A percentile compares a stretch with the other conserved stretches of the same genome.
Conservation (phyloP, 2,329 filamentous ascomycete species). For the Aspergillus sojae region DNA sequence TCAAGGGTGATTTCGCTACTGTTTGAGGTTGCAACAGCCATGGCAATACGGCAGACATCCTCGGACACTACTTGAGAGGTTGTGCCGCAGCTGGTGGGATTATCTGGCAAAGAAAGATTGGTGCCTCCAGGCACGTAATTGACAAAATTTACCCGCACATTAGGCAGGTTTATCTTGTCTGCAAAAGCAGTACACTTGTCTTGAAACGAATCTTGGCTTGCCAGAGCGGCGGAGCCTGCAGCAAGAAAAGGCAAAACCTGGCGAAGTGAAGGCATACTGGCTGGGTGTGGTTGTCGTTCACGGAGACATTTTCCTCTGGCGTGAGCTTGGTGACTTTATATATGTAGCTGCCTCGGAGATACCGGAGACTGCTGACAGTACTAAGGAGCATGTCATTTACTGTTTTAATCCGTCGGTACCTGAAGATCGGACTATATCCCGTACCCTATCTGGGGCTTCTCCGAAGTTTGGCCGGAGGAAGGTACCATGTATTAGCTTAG, state of each 20-base stretch:
- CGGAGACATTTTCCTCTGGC: neutral
- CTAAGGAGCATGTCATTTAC: neutral
- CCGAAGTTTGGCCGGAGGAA: conserved; percentile 11
- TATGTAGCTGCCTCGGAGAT: neutral
- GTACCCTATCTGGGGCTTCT: neutral
- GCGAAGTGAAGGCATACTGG: conserved; percentile 16
- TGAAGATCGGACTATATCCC: neutral
- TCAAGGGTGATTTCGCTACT: conserved; percentile 52
- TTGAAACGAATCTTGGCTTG: conserved; percentile 29
- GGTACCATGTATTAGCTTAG: neutral
- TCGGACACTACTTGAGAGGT: conserved; percentile 38
- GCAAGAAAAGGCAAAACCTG: conserved; percentile 20
- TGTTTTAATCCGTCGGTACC: neutral
- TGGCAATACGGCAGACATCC: conserved; percentile 47
- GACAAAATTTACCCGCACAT: conserved; percentile 35
- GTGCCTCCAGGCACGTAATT: conserved; percentile 41
- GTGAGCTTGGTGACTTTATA: neutral
- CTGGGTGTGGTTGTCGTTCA: neutral
- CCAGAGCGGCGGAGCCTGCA: conserved; percentile 23
- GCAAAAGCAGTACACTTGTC: conserved; percentile 28
- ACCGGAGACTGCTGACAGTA: neutral
- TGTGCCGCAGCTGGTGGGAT: conserved; percentile 38
- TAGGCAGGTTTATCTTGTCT: conserved; percentile 29
- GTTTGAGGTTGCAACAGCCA: conserved; percentile 46
- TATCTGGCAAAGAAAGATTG: conserved; percentile 42